These are phyloP conservation scores for Plasmodium billcollinsi DNA, from an alignment of 169 alveolate genomes.

Conservation along the genomic window DNA sequence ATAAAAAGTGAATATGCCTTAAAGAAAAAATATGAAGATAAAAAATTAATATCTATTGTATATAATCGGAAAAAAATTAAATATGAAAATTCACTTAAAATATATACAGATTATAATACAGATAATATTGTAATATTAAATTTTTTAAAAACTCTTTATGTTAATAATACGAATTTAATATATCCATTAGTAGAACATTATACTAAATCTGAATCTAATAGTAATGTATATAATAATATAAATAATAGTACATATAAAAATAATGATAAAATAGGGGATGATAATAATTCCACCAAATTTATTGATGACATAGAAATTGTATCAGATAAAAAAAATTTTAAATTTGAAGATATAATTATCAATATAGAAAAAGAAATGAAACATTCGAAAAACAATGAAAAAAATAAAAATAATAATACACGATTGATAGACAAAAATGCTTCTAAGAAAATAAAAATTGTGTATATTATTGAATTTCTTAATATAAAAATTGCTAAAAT, in stretches of 20 bases:
- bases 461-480: conserved; percentile 33
- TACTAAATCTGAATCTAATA: background rate
- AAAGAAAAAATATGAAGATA: conserved; percentile 34
- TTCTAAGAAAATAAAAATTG: background rate
- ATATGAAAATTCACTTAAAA: conserved; percentile 18
- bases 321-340: conserved; percentile 7
- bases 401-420: background rate
- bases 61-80: conserved; percentile 37
- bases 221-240: background rate
- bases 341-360: conserved; percentile 56
- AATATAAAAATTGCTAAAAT: conserved; percentile 28
- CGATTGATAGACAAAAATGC: background rate
- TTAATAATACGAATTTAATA: conserved; percentile 5
- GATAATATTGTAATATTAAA: conserved; percentile 23
- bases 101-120: conserved; percentile 35
- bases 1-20: conserved; percentile 68
- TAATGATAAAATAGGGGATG: background rate
- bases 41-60: conserved; percentile 23
- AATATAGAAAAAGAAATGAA: conserved; percentile 25
- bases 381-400: conserved; percentile 2
- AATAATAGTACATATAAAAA: background rate
- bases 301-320: conserved; percentile 33
- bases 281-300: background rate
- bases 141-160: conserved; percentile 43
- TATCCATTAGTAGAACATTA: background rate